A percentile compares a stretch with the other conserved stretches of the same genome.
These are phyloP conservation scores for Acorus gramineus DNA, from an alignment of 106 monocot genomes.

Conservation along the genomic window DNA sequence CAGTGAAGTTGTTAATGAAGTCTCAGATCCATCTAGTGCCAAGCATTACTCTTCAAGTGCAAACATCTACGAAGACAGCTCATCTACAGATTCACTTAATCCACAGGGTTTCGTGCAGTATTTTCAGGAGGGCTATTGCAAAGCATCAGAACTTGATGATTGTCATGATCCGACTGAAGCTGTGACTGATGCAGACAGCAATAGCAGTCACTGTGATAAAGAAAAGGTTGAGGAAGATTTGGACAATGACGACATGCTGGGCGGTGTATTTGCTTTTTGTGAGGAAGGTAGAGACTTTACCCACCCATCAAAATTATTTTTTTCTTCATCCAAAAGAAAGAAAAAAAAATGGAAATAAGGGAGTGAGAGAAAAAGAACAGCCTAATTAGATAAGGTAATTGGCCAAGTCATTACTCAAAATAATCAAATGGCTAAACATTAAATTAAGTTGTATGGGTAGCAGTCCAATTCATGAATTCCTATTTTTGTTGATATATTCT, in stretches of 20 bases:
- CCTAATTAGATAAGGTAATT: no score
- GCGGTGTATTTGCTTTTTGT: constrained; percentile 72
- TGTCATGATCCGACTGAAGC: constrained; percentile 66
- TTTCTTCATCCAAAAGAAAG: no score
- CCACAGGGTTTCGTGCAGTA: constrained; percentile 40
- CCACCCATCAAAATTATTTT: no score
- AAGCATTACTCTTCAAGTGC: constrained; percentile 7
- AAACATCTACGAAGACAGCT: constrained; percentile 16
- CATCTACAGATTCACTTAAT: constrained; percentile 26
- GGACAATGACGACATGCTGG: constrained; percentile 72
- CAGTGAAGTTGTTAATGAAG: constrained; percentile 15
- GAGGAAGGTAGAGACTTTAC: constrained; percentile 52
- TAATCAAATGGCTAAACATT: no score
- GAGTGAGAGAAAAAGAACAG: no score
- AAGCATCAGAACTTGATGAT: constrained; percentile 60
- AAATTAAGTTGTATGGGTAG: no score
- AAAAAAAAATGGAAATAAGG: no score
- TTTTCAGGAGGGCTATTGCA: constrained; percentile 76
- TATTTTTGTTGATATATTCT: no score
- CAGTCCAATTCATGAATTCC: no score
- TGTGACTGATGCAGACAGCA: constrained; percentile 76
- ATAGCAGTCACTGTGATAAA: constrained; percentile 65
- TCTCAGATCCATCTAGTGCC: constrained; percentile 10
- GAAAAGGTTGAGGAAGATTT: constrained; percentile 68
- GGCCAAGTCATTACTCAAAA: no score